Conservation (phyloP, 306 rosid genomes). For the Trichosanthes truncata region DNA sequence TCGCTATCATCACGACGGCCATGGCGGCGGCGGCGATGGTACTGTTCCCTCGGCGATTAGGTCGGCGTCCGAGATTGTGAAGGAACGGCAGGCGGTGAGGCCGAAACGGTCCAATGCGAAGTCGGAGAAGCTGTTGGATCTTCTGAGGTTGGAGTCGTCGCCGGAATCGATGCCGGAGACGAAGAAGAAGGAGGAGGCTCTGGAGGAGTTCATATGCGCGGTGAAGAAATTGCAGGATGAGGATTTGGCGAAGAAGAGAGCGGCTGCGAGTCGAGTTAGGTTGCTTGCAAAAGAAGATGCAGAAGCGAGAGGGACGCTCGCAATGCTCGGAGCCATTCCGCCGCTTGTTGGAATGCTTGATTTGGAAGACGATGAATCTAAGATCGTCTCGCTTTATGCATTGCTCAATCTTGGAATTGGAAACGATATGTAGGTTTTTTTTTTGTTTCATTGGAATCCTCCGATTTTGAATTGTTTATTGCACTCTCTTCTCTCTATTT, state of each 20-base stretch:
- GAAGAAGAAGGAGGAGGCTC: constrained; percentile 49
- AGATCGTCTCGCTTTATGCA: constrained; percentile 85
- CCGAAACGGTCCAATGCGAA: constrained; percentile 14
- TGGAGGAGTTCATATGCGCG: constrained; percentile 51
- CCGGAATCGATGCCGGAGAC: constrained; percentile 41
- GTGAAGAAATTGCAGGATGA: constrained; percentile 55
- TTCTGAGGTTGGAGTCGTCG: constrained; percentile 40
- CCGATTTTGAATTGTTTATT: background rate
- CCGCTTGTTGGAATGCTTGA: constrained; percentile 87
- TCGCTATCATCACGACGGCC: constrained; percentile 15
- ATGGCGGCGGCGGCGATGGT: background rate
- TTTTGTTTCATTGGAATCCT: background rate
- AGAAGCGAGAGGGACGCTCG: constrained; percentile 60
- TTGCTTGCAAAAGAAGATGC: constrained; percentile 58
- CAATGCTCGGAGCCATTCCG: constrained; percentile 89
- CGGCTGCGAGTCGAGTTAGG: constrained; percentile 60
- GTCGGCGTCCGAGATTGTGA: constrained; percentile 14
- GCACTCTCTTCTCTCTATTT: background rate
- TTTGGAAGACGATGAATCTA: constrained; percentile 43
- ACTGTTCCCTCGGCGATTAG: background rate
- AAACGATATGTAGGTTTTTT: constrained; percentile 69
- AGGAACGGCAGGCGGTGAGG: constrained; percentile 15
- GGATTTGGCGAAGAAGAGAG: constrained; percentile 29
- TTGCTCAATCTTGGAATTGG: constrained; percentile 94
- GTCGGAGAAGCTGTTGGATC: constrained; percentile 79